Evolutionary conservation across 257 asterid genomes (phyloP), one percentile per base, ranked within the genome.

Genomic region (Agastache rugosa): DNA sequence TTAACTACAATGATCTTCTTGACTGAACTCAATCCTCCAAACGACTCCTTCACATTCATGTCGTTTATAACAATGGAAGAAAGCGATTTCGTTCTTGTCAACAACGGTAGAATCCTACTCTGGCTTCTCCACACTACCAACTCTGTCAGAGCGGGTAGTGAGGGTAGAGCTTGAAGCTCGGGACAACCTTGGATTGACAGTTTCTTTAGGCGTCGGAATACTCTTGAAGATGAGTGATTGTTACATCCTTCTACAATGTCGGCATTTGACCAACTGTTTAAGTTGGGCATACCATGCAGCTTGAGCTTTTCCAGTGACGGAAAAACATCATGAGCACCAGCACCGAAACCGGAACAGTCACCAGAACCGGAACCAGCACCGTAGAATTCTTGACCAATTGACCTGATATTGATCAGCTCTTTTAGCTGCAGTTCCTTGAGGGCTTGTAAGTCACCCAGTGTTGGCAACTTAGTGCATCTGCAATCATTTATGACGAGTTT

Each of bases 281-380:
- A 37, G 8, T 50, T 34, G 1, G 31, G 35, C 63, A 69, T 31
- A 12, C 6, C 63, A 35, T 35, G 59, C 25, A 69, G 50, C 63
- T 69, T 69, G 35, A 69, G 74, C 50, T 29, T 29, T 9, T 31
- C 63, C 8, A 69, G 63, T 12, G 74, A 51, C 3, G 74, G 74
- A 20, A 69, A 69, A 15, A 51, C 4, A 17, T 19, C 17, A 31
- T 1, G 23, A 17, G 3, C 8, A 27, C 23, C 53, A 20, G 35
- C 35, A 31, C 35, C 35, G 5, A 6, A 1, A 31, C 35, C 35
- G 5, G 35, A 1, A 31, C 35, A 4, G 5, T 1, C 35, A 31
- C 35, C 35, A 31, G 2, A 31, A 31, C 35, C n/a, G n/a, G n/a
- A n/a, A 31, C 10, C 41, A 17, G 1, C 8, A n/a, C 25, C 41